These are phyloP conservation scores for Sclerotiophoma versabilis DNA, from an alignment of 2,329 filamentous ascomycete genomes.

Conservation along the genomic window DNA sequence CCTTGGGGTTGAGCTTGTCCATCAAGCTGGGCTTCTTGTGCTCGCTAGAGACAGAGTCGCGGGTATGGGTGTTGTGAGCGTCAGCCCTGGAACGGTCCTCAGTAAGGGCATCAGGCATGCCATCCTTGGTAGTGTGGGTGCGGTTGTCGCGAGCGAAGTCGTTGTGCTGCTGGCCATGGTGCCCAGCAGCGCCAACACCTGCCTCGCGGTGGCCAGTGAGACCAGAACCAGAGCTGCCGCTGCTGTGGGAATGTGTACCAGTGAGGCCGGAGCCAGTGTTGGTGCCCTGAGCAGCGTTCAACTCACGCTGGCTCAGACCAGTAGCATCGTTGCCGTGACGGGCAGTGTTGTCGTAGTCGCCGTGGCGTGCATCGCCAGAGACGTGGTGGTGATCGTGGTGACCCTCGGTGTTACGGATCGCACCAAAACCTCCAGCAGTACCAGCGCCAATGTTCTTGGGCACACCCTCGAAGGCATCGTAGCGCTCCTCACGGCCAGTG, in stretches of 20 bases:
- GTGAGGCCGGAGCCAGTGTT: neutral
- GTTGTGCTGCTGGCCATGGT: conserved; percentile 17
- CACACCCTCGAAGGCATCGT: conserved; percentile 68
- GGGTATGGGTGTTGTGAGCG: conserved; percentile 19
- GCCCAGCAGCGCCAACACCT: conserved; percentile 19
- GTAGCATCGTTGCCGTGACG: conserved; percentile 8
- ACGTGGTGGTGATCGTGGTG: conserved; percentile 23
- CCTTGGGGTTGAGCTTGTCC: conserved; percentile 61
- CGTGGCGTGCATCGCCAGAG: conserved; percentile 21
- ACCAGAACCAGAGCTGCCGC: neutral
- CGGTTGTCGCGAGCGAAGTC: conserved; percentile 12
- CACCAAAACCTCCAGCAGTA: conserved; percentile 24
- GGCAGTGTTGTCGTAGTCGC: conserved; percentile 23
- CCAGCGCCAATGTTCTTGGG: conserved; percentile 58
- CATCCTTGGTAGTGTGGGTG: conserved; percentile 10
- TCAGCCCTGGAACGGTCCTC: conserved; percentile 23
- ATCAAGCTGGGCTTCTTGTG: conserved; percentile 56
- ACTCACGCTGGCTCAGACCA: conserved; percentile 9
- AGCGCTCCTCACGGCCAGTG: conserved; percentile 61
- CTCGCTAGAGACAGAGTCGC: conserved; percentile 7
- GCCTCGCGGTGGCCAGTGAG: neutral
- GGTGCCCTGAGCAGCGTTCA: neutral
- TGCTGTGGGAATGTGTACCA: neutral
- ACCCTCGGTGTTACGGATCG: conserved; percentile 25
- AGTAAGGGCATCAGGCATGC: conserved; percentile 23